Percentiles rank a stretch among this genome's conserved stretches.
These are phyloP conservation scores for Taxillus chinensis DNA, from an alignment of 164 flowering plant species.

Conservation along the genomic window DNA sequence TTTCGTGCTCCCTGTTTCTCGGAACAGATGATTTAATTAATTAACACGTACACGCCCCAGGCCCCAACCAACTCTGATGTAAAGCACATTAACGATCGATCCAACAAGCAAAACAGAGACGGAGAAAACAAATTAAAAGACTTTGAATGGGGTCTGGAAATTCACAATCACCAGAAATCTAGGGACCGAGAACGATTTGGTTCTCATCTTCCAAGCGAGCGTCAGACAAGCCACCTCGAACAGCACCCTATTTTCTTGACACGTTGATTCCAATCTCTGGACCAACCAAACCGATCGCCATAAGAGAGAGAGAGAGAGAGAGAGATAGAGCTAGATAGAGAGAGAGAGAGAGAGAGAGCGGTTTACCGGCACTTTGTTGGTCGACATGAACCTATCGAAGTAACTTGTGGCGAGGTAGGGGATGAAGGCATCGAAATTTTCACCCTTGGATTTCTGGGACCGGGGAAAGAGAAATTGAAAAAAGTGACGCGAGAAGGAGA, in stretches of 20 bases:
- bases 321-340: too few relatives aligned
- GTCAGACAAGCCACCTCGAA: not conserved
- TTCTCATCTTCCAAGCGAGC: conserved; percentile 1
- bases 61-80: too few relatives aligned
- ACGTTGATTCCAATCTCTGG: not conserved
- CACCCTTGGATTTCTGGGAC: not conserved
- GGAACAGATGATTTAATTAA: not conserved
- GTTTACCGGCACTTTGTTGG: not conserved
- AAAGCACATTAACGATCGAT: too few relatives aligned
- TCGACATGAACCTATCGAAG: not conserved
- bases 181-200: not conserved
- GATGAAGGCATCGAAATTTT: not conserved
- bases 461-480: not conserved
- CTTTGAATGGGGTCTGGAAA: too few relatives aligned
- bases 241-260: not conserved
- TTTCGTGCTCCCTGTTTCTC: not conserved
- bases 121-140: not conserved
- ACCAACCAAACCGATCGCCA: not conserved
- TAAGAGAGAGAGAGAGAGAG: too few relatives aligned
- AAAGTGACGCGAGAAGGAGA: not conserved
- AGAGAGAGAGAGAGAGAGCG: too few relatives aligned
- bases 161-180: not conserved
- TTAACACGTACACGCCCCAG: not conserved
- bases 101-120: not conserved
- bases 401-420: not conserved